Percentiles rank a stretch among this genome's conserved stretches.
phyloP scores from a whole-genome alignment of 2,329 filamentous ascomycete species.

The Zelopaecilomyces penicillatus region DNA sequence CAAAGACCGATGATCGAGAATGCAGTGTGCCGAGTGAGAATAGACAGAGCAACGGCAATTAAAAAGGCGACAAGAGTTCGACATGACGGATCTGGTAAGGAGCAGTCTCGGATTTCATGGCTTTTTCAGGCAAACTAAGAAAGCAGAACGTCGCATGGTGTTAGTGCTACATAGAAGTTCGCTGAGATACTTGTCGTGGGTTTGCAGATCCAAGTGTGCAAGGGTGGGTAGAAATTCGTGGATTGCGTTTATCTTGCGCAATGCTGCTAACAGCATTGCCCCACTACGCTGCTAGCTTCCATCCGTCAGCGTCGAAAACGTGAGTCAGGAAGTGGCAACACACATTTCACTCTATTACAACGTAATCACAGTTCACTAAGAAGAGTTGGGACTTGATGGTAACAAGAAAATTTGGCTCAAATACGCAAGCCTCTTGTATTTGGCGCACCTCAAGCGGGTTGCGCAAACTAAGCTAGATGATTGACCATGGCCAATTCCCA shows the following conservation, averaged over 20 bases:
- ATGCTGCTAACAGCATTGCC: no score
- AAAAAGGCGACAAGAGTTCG: slow-evolving; percentile 3
- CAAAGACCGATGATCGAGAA: neutral
- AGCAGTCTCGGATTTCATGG: neutral
- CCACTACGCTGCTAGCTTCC: no score
- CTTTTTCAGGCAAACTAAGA: neutral
- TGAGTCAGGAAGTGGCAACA: no score
- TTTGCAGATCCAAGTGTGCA: neutral
- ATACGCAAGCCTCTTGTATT: neutral
- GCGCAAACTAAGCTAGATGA: slow-evolving; percentile 5
- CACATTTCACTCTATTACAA: no score
- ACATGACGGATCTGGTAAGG: neutral
- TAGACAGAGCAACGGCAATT: neutral
- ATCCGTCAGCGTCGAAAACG: no score
- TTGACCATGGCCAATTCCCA: slow-evolving; percentile 2
- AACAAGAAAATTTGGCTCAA: no score
- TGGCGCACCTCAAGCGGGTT: slow-evolving; percentile 1
- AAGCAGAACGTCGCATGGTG: neutral
- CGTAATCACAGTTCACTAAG: no score
- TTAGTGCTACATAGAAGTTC: no score
- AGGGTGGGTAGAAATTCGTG: no score
- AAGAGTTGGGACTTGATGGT: no score
- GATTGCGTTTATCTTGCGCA: no score
- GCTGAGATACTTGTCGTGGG: neutral
- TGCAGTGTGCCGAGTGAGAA: neutral